Conservation (phyloP, 2,329 filamentous ascomycete genomes). For the Metarhizium humberi region DNA sequence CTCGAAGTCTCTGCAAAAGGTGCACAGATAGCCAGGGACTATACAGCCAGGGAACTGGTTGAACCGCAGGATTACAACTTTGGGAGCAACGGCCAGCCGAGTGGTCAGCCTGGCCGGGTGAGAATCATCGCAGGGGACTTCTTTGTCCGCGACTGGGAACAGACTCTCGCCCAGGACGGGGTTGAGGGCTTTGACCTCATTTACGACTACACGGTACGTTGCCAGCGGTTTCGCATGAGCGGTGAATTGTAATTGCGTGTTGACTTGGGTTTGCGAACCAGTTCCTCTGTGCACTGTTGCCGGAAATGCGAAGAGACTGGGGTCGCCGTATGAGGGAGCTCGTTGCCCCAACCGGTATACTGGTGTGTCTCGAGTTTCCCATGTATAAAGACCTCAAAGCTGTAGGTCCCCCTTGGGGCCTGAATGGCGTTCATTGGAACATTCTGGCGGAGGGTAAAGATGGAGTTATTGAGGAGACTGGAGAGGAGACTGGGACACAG, state of each 20-base stretch:
- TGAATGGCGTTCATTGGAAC: conserved; percentile 4
- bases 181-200: conserved; percentile 2
- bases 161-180: background rate
- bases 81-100: background rate
- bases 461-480: background rate
- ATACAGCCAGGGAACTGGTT: background rate
- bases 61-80: conserved; percentile 2
- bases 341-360: background rate
- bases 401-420: conserved; percentile 5
- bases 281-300: conserved; percentile 5
- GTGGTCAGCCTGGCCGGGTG: background rate
- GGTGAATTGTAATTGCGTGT: background rate
- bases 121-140: conserved; percentile 3
- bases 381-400: conserved; percentile 6
- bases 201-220: conserved; percentile 5
- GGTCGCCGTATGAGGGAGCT: conserved; percentile 2
- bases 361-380: conserved; percentile 5
- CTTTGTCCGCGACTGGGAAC: conserved; percentile 3
- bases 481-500: background rate
- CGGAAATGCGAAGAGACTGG: conserved; percentile 4
- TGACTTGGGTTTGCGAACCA: background rate
- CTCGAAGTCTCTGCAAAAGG: conserved; percentile 5
- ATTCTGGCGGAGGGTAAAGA: conserved; percentile 4
- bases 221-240: background rate
- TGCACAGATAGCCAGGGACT: conserved; percentile 1